Evolutionary conservation across 495 filamentous ascomycete species (phyloP).

Genomic region (Aspergillus funiculosus): DNA sequence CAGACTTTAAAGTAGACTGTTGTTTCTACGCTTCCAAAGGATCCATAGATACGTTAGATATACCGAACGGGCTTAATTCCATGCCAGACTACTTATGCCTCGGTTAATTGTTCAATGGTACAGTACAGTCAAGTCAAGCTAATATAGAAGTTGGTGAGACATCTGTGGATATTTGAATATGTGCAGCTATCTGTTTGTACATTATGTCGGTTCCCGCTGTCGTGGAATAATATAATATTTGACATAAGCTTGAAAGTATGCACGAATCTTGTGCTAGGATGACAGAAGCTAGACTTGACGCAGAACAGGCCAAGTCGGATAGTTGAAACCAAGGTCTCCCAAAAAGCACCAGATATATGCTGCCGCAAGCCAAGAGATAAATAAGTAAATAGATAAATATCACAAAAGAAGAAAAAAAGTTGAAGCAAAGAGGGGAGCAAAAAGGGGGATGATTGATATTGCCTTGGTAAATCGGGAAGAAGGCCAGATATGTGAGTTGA

Average conservation of each 20-base stretch:
- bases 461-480: not conserved
- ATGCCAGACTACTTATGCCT: too few relatives aligned
- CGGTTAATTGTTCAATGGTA: too few relatives aligned
- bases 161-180: too few relatives aligned
- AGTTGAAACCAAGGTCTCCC: not conserved
- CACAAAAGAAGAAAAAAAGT: not conserved
- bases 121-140: too few relatives aligned
- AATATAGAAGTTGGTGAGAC: too few relatives aligned
- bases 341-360: not conserved
- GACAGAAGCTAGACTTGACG: not conserved
- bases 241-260: not conserved
- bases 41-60: too few relatives aligned
- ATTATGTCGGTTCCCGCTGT: not conserved
- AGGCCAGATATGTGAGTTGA: conserved; percentile 2
- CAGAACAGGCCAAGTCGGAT: not conserved
- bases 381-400: conserved; percentile 4
- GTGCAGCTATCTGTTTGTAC: conserved; percentile 1
- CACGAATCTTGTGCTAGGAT: not conserved
- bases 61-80: too few relatives aligned
- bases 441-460: conserved; percentile 4
- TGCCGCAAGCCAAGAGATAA: not conserved
- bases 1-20: too few relatives aligned
- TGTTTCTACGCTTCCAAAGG: too few relatives aligned
- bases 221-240: not conserved
- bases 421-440: not conserved